A percentile compares a stretch with the other conserved stretches of the same genome.
phyloP scores from a whole-genome alignment of 2,329 filamentous ascomycete genomes.

The Ophiostoma himal-ulmi region DNA sequence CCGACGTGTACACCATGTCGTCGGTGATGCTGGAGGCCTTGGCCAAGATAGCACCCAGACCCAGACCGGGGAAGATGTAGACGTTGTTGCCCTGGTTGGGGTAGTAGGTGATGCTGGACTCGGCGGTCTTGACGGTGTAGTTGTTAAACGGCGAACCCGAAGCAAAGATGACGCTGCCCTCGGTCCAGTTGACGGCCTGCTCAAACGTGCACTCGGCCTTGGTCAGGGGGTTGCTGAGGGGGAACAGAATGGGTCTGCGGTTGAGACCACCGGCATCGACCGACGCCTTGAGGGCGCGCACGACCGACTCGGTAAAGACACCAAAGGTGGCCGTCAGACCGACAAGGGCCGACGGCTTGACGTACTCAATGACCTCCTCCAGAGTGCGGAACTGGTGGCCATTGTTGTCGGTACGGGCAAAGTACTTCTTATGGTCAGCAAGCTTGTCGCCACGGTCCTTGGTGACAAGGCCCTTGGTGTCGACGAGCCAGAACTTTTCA shows the following conservation, averaged over 20 bases:
- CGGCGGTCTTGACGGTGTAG: constrained; percentile 57
- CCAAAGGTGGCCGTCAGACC: constrained; percentile 92
- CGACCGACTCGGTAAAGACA: constrained; percentile 82
- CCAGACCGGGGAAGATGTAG: constrained; percentile 96
- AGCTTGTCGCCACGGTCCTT: constrained; percentile 88
- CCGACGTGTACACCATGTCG: constrained; percentile 94
- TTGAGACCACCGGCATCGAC: constrained; percentile 61
- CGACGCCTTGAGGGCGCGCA: constrained; percentile 62
- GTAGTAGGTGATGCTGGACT: constrained; percentile 60
- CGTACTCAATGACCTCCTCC: constrained; percentile 87
- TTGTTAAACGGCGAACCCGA: constrained; percentile 88
- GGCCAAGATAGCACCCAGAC: constrained; percentile 84
- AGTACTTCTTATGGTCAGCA: constrained; percentile 79
- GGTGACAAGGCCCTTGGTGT: constrained; percentile 93
- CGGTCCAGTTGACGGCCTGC: constrained; percentile 83
- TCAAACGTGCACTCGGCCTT: constrained; percentile 98
- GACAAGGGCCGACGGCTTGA: constrained; percentile 90
- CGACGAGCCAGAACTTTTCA: constrained; percentile 93
- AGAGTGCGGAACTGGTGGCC: constrained; percentile 70
- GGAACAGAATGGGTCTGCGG: constrained; percentile 85
- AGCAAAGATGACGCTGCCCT: constrained; percentile 87
- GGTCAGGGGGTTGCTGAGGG: constrained; percentile 88
- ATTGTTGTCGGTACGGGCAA: constrained; percentile 58
- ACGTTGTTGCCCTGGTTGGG: constrained; percentile 80
- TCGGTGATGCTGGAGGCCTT: constrained; percentile 84